Base-by-base conservation (phyloP, 495 filamentous ascomycete genomes). In the Xylaria curta region DNA sequence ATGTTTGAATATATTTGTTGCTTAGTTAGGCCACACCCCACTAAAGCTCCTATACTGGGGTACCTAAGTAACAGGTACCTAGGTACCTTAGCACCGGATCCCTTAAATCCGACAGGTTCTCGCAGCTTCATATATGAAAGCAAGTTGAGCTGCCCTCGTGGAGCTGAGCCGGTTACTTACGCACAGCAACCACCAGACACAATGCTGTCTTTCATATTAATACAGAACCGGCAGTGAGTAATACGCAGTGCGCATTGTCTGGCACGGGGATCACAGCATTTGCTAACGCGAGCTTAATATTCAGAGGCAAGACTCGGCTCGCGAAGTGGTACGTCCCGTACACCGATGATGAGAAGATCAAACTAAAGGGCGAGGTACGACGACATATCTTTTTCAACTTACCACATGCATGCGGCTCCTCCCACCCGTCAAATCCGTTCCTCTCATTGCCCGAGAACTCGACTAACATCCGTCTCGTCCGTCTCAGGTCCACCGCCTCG, bases 271-370 rank as follows among this genome's bases (percentile, higher is more conserved):
- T n/a, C 38, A 33, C 64, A 42, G 64, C 51, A 59, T 69, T 40
- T 5, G 46, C 51, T 69, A 53, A 60, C 58, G 44, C 49, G 24
- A 56, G 12, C 7, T 12, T 65, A 31, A 13, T 28, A 58, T 68
- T 69, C 82, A 98, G 96, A 89, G 96, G 96, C 82, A 99, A 99
- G 85, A 99, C 96, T 76, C 93, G 96, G 46, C 90, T 99, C 66
- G 96, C 96, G 67, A 99, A 99, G 85, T 99, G 95, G 95, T 99
- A 99, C 85, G 92, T 93, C 73, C 95, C 96, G 54, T 98, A 98
- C 87, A 95, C 89, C 84, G 94, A 97, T 85, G 94, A 97, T 80
- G 94, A 97, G 80, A 97, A 97, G 86, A 90, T 97, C 76, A 96
- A 95, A 80, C 85, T 99, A 69, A 98, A 99, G 79, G 94, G 94